A percentile compares a stretch with the other conserved stretches of the same genome.
Conservation (phyloP, 2,329 filamentous ascomycete genomes). For the Chaetomiaceae sp. region DNA sequence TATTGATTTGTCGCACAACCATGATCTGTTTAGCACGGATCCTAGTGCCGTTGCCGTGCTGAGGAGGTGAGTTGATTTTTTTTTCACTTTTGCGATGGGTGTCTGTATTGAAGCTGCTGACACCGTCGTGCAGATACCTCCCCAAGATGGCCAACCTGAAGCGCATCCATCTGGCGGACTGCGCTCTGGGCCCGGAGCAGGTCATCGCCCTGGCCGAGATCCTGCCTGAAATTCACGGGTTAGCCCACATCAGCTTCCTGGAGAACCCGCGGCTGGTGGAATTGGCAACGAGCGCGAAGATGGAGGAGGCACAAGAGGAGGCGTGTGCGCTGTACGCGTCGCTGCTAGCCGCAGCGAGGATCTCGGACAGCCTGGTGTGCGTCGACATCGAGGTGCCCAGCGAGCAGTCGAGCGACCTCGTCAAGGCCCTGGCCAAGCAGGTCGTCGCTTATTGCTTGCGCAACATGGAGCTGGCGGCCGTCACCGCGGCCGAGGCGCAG, state of each 20-base stretch:
- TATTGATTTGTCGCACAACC: slow-evolving; percentile 88
- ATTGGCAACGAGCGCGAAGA: slow-evolving; percentile 68
- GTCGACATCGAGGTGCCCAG: slow-evolving; percentile 87
- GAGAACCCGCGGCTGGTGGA: slow-evolving; percentile 69
- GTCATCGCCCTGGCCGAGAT: slow-evolving; percentile 88
- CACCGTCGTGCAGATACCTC: slow-evolving; percentile 52
- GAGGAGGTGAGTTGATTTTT: slow-evolving; percentile 53
- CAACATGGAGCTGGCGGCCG: slow-evolving; percentile 67
- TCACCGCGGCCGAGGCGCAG: slow-evolving; percentile 29
- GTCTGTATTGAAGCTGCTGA: background rate
- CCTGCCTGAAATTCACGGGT: slow-evolving; percentile 69
- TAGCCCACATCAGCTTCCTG: slow-evolving; percentile 82
- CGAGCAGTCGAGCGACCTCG: slow-evolving; percentile 76
- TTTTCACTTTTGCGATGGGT: background rate
- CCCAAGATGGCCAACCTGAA: slow-evolving; percentile 73
- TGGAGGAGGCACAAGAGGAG: slow-evolving; percentile 80
- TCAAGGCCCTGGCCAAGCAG: slow-evolving; percentile 87
- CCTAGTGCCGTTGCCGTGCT: slow-evolving; percentile 70
- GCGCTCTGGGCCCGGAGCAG: slow-evolving; percentile 77
- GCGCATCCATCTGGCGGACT: slow-evolving; percentile 79
- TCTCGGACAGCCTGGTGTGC: slow-evolving; percentile 78
- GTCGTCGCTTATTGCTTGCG: slow-evolving; percentile 90
- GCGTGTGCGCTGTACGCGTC: slow-evolving; percentile 91
- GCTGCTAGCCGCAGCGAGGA: slow-evolving; percentile 76
- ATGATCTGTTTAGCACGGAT: slow-evolving; percentile 64